Evolutionary conservation across 2,329 filamentous ascomycete species (phyloP).

Genomic region (Stenocarpella maydis): DNA sequence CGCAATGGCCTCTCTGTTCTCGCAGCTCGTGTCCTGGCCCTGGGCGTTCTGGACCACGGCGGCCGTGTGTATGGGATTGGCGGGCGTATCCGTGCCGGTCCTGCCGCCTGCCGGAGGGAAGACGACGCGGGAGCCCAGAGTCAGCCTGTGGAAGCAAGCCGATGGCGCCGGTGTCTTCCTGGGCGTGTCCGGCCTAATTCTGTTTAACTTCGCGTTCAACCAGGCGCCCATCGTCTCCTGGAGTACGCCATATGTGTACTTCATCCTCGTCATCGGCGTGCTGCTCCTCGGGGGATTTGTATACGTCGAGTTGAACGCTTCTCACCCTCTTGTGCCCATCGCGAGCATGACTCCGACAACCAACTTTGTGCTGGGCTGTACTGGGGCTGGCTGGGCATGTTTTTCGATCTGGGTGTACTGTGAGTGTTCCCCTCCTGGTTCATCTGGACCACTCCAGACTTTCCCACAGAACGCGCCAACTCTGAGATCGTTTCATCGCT

Average conservation of each 20-base stretch:
- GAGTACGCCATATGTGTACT: constrained; percentile 58
- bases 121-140: constrained; percentile 20
- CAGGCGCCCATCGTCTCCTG: constrained; percentile 60
- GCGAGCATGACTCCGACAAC: constrained; percentile 53
- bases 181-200: constrained; percentile 59
- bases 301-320: constrained; percentile 53
- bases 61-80: not conserved
- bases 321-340: constrained; percentile 61
- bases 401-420: constrained; percentile 54
- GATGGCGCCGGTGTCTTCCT: constrained; percentile 30
- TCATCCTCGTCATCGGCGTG: constrained; percentile 59
- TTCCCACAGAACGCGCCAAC: not conserved
- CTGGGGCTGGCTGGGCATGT: constrained; percentile 52
- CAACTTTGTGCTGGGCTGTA: constrained; percentile 58
- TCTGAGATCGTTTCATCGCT: not conserved
- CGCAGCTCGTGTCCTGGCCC: constrained; percentile 12
- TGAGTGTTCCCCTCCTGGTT: not conserved
- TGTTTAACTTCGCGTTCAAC: constrained; percentile 68
- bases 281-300: constrained; percentile 59
- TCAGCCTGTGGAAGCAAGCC: constrained; percentile 29
- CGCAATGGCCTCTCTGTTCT: constrained; percentile 9
- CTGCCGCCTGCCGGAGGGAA: constrained; percentile 36
- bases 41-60: constrained; percentile 29
- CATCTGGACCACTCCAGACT: not conserved
- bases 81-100: constrained; percentile 29